Evolutionary conservation across 2,329 filamentous ascomycete genomes (phyloP).

Genomic region (Alternaria alternata): DNA sequence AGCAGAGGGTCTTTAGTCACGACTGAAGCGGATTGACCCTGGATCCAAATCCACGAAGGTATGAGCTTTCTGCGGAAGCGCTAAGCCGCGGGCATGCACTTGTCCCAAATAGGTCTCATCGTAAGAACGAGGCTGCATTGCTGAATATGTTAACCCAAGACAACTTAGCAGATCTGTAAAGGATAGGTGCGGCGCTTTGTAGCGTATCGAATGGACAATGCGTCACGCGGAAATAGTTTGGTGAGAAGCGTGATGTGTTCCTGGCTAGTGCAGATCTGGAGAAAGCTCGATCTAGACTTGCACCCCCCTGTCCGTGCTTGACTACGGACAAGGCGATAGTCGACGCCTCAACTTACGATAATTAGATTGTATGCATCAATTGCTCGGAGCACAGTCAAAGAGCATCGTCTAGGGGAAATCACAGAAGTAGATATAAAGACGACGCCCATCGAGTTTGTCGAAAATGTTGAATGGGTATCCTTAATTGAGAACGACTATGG

Average conservation of each 20-base stretch:
- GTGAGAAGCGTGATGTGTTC: not conserved
- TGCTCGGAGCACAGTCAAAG: rapidly evolving
- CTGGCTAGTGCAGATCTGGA: constrained; percentile 5
- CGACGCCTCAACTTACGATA: not conserved
- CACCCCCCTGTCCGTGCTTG: not conserved
- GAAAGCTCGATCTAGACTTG: not conserved
- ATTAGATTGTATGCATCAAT: not conserved
- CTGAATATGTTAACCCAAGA: not conserved
- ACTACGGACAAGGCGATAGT: not conserved
- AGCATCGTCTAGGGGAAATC: not conserved
- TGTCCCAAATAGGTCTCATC: not conserved
- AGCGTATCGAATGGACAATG: constrained; percentile 6
- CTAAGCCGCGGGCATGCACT: not conserved
- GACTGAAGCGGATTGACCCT: not conserved
- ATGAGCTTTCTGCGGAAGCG: not conserved
- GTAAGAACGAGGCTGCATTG: not conserved
- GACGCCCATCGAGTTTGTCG: not conserved
- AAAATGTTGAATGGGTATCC: constrained; percentile 14
- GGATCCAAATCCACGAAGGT: not conserved
- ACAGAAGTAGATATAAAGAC: not conserved
- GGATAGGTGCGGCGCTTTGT: not conserved
- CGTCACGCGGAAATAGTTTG: not conserved
- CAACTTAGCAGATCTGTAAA: not conserved
- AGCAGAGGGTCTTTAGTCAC: not conserved
- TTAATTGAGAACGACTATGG: not conserved